These are phyloP conservation scores for Scutellaria baicalensis DNA, from an alignment of 257 asterid genomes.

Conservation along the genomic window DNA sequence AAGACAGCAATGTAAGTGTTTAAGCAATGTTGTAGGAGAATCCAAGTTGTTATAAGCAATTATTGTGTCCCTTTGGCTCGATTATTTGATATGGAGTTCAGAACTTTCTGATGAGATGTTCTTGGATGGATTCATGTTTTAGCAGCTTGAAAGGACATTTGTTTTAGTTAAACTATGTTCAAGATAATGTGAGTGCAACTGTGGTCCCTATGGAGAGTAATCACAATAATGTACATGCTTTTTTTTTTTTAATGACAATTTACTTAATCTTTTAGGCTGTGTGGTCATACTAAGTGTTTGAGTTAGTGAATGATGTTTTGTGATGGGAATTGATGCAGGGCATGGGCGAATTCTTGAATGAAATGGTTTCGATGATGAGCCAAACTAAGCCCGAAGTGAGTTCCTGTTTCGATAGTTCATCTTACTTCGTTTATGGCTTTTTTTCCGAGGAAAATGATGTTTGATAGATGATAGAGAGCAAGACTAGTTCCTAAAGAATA, in stretches of 20 bases:
- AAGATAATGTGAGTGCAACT: background rate
- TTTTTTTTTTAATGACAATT: too few relatives aligned
- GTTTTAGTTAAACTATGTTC: background rate
- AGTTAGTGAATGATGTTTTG: background rate
- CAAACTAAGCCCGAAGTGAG: constrained; percentile 56
- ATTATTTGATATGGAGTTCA: background rate
- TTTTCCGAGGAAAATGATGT: background rate
- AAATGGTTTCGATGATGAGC: constrained; percentile 81
- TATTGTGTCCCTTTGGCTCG: background rate
- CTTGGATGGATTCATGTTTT: background rate
- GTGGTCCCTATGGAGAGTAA: constrained; percentile 10
- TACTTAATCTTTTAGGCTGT: background rate
- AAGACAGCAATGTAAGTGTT: constrained; percentile 52
- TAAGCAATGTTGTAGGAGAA: background rate
- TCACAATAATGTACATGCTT: too few relatives aligned
- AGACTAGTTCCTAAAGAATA: background rate
- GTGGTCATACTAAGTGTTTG: background rate
- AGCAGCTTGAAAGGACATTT: background rate
- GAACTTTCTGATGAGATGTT: background rate
- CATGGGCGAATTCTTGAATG: constrained; percentile 82
- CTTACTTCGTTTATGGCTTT: background rate
- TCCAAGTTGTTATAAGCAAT: background rate
- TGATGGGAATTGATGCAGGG: constrained; percentile 44
- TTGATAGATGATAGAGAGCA: background rate
- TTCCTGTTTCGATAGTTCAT: background rate